Evolutionary conservation across 352 stramenopile genomes (phyloP), one percentile per base, ranked within the genome.

Genomic region (Phytopythium helicoides): DNA sequence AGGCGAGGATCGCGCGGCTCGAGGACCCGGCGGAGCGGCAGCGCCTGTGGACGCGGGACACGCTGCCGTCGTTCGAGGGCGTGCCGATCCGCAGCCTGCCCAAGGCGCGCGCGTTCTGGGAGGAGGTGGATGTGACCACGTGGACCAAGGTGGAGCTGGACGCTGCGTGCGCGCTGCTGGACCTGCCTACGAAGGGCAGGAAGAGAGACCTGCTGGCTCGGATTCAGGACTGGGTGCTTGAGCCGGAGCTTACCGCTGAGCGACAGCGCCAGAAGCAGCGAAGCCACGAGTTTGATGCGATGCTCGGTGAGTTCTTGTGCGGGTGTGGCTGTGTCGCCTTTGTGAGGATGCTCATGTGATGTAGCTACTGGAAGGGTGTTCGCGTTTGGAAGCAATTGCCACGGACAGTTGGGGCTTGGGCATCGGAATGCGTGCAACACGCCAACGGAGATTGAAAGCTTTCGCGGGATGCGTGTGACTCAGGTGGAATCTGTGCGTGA

Each of bases 201-300:
- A 92, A 89, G 44, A 47, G 66, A 5, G 76, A 87, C 51, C 48
- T 92, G 16, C 51, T 89, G 19, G 76, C 78, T 44, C 65, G 76
- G 8, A 71, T 92, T 19, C 76, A 89, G 55, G 81, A 88, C 55
- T 92, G 81, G 81, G 60, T 92, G 41, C 54, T 86, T 47, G 74
- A 74, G 40, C 73, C 81, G 3, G 70, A 74, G 54, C 73, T 86
- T 50, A 21, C 56, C 5, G 70, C 70, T 5, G 54, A 51, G 31
- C 58, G 64, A 9, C 64, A 76, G 42, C 50, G 69, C 31, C 63
- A 74, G 31, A 56, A 73, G 31, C 54, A 54, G 26, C 59, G 68
- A 15, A 64, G 74, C 15, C 64, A 64, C 5, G 56, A 83, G 47
- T 58, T 60, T 3, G 76, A 88, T 23, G 63, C 58, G 0, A 34